Base-by-base conservation (phyloP, 2,329 filamentous ascomycete species). In the Trichoderma cornu-damae region DNA sequence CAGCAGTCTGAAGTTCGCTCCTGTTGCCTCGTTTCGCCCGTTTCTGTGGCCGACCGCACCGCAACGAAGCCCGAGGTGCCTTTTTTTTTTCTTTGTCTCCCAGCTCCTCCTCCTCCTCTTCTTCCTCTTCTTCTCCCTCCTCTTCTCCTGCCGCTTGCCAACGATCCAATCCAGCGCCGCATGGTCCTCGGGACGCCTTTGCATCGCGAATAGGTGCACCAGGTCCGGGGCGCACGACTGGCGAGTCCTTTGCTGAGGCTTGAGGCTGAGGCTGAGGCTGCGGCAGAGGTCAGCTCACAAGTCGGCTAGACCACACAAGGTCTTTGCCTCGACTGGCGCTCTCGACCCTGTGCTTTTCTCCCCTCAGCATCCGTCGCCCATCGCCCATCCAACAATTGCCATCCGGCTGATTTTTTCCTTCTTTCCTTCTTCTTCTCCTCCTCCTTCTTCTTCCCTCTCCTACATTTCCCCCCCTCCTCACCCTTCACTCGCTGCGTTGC, bases 1-100 rank as follows among this genome's bases (percentile, higher is more conserved):
- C 40, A 47, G 52, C 52, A 26, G 52, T 55, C 24, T 55, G 42
- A 55, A 47, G 52, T 44, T n/a, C n/a, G 52, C 42, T 46, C 32
- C 30, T 37, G 52, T 46, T 38, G 42, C 20, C 35, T 42, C 35
- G 49, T 22, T 18, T 8, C 35, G 32, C 35, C 44, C 18, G 22
- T 38, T 38, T 44, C n/a, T 30, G 42, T 38, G 52, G 51, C 40
- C 32, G 52, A 47, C 34, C 42, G 42, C 52, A 47, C 34, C 42
- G 42, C 52, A 47, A 30, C 22, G 34, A 52, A 55, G 52, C 52
- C n/a, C 30, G 42, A 47, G 42, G 30, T 20, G 34, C 12, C n/a
- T n/a, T n/a, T n/a, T n/a, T n/a, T n/a, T n/a, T n/a, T n/a, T n/a
- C n/a, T n/a, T 55, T 16, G 42, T 46, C 52, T 37, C 24, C 34